Conservation (phyloP, 2,329 filamentous ascomycete species). For the Fusarium sp. region DNA sequence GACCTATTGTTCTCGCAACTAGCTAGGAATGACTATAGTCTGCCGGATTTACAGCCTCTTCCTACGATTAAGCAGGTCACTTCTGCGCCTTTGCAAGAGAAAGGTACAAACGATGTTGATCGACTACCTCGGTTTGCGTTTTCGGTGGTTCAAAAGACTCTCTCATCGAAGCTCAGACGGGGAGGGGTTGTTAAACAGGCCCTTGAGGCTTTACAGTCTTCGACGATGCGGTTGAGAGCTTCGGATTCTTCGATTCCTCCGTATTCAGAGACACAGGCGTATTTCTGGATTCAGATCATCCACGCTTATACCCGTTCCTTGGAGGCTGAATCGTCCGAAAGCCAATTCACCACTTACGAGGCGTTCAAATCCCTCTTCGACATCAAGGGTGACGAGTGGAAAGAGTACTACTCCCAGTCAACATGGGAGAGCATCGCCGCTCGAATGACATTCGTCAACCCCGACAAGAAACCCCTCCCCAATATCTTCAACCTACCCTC, state of each 20-base stretch:
- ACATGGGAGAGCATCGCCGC: conserved; percentile 44
- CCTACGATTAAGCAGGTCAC: conserved; percentile 24
- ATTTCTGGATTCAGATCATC: conserved; percentile 47
- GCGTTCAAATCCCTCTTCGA: conserved; percentile 40
- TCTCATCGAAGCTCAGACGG: conserved; percentile 30
- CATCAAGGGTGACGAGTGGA: conserved; percentile 43
- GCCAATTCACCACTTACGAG: conserved; percentile 17
- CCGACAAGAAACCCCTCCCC: conserved; percentile 44
- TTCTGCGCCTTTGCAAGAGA: neutral
- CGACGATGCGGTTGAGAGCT: conserved; percentile 38
- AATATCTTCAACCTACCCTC: conserved; percentile 40
- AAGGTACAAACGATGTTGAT: conserved; percentile 5
- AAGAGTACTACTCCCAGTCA: conserved; percentile 38
- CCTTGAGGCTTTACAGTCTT: conserved; percentile 37
- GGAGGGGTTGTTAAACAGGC: conserved; percentile 45
- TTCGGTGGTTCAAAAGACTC: conserved; percentile 42
- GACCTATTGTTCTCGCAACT: conserved; percentile 45
- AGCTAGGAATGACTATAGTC: conserved; percentile 44
- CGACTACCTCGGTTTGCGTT: conserved; percentile 46
- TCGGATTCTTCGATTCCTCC: conserved; percentile 28
- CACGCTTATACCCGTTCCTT: conserved; percentile 36
- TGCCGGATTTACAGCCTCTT: conserved; percentile 47
- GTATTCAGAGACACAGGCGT: conserved; percentile 48
- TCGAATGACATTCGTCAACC: conserved; percentile 41
- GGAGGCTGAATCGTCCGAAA: neutral